Percentiles rank a stretch among this genome's conserved stretches.
These are phyloP conservation scores for Pulicaria dysenterica DNA, from an alignment of 129 eudicot species.

Conservation along the genomic window DNA sequence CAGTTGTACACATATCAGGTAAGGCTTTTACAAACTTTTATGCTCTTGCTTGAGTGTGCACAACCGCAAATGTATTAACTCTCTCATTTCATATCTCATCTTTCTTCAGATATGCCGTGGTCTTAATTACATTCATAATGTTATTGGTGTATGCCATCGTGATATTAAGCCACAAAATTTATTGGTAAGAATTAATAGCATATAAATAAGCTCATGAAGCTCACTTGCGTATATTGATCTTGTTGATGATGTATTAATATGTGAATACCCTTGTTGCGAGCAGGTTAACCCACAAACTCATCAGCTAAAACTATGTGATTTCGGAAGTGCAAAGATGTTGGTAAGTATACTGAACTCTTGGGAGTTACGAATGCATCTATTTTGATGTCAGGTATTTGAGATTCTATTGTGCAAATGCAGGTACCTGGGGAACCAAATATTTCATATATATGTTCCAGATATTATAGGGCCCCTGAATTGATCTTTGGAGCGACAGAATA, in stretches of 20 bases:
- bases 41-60: background rate
- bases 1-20: conserved; percentile 92
- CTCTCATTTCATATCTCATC: background rate
- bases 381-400: conserved; percentile 12
- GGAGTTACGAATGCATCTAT: background rate
- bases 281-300: conserved; percentile 98
- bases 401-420: conserved; percentile 36
- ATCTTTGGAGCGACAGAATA: conserved; percentile 98
- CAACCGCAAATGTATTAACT: background rate
- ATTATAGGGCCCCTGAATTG: conserved; percentile 94
- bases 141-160: conserved; percentile 96
- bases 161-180: conserved; percentile 96
- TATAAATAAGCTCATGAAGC: background rate
- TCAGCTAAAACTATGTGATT: conserved; percentile 93
- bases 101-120: conserved; percentile 79
- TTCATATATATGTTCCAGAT: conserved; percentile 91
- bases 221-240: background rate
- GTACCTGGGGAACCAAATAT: conserved; percentile 97
- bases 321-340: conserved; percentile 96
- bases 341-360: conserved; percentile 43
- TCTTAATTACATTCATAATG: conserved; percentile 84
- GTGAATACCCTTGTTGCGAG: conserved; percentile 1
- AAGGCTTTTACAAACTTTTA: background rate
- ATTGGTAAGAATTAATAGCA: conserved; percentile 51
- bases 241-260: conserved; percentile 14